A percentile compares a stretch with the other conserved stretches of the same genome.
Conservation (phyloP, 1,284 basidiomycete species). For the Cryptococcus sp. region DNA sequence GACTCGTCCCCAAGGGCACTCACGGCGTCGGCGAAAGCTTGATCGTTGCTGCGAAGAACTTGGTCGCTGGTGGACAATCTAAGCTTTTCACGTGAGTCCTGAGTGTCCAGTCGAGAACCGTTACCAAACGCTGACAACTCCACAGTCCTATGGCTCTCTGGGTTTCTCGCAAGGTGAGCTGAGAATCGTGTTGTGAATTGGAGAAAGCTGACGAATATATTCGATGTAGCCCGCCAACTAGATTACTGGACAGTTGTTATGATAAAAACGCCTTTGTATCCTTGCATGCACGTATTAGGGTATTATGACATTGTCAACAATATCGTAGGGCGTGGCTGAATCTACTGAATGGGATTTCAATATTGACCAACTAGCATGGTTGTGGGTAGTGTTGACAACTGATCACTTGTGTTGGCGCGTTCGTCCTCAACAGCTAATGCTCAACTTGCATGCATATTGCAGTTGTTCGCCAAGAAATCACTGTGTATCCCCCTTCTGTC, state of each 20-base stretch:
- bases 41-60: conserved; percentile 75
- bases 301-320: neutral
- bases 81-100: conserved; percentile 64
- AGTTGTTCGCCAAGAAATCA: too few species aligned
- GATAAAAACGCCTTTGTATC: too few species aligned
- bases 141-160: conserved; percentile 44
- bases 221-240: conserved; percentile 18
- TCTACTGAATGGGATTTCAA: neutral
- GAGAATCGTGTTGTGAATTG: neutral
- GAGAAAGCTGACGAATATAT: neutral
- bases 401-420: too few species aligned
- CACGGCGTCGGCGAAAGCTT: conserved; percentile 85
- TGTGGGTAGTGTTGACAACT: neutral
- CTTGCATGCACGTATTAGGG: neutral
- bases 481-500: too few species aligned
- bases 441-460: too few species aligned
- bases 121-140: neutral
- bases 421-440: too few species aligned
- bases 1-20: conserved; percentile 89
- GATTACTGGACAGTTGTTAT: neutral
- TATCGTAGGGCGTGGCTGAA: neutral
- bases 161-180: conserved; percentile 40
- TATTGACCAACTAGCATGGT: neutral
- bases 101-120: neutral
- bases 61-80: conserved; percentile 80